Percentiles rank a stretch among this genome's conserved stretches.
phyloP scores from a whole-genome alignment of 1,284 basidiomycete species.

The Ustilago vetiveriae region DNA sequence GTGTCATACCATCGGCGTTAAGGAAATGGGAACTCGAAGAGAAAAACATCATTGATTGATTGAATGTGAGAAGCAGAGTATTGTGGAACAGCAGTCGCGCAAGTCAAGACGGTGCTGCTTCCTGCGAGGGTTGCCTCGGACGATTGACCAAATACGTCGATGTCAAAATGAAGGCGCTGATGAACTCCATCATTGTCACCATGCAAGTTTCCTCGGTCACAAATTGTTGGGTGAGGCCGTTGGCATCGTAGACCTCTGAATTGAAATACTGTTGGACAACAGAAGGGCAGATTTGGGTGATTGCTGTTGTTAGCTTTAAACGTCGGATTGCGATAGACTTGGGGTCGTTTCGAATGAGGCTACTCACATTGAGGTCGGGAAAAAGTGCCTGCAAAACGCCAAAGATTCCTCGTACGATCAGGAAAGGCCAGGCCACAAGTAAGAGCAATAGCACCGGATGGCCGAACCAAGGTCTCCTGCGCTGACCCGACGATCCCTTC shows the following conservation, averaged over 20 bases:
- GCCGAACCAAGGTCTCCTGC: slow-evolving; percentile 18
- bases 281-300: too few relatives aligned
- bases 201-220: slow-evolving; percentile 30
- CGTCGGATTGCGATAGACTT: too few relatives aligned
- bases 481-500: background rate
- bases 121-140: background rate
- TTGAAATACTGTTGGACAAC: slow-evolving; percentile 44
- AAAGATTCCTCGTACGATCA: slow-evolving; percentile 40
- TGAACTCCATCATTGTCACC: slow-evolving; percentile 44
- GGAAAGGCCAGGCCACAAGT: slow-evolving; percentile 38
- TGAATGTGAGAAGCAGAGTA: too few relatives aligned
- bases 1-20: too few relatives aligned
- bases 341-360: too few relatives aligned
- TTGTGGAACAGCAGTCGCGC: too few relatives aligned
- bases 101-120: too few relatives aligned
- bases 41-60: too few relatives aligned
- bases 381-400: slow-evolving; percentile 32
- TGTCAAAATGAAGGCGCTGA: slow-evolving; percentile 31
- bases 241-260: slow-evolving; percentile 25
- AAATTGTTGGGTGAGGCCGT: slow-evolving; percentile 18
- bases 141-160: slow-evolving; percentile 24
- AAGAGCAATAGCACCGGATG: slow-evolving; percentile 35
- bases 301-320: too few relatives aligned
- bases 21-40: too few relatives aligned
- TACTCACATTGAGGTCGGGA: slow-evolving; percentile 29